Conservation (phyloP, 2,329 filamentous ascomycete genomes). For the Ilyonectria robusta region DNA sequence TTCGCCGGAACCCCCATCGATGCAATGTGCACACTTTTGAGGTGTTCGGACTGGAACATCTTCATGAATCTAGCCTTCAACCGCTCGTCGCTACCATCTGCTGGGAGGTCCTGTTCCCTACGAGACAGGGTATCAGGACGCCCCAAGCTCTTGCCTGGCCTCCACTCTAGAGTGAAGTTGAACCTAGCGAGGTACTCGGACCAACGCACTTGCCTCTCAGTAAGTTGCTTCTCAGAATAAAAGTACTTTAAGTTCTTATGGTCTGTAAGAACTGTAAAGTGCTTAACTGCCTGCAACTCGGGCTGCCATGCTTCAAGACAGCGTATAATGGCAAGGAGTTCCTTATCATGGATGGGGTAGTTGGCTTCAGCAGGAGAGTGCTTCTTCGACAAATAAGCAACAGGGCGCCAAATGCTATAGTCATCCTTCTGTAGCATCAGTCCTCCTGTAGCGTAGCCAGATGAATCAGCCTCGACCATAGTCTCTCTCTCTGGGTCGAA, state of each 20-base stretch:
- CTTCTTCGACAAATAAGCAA: neutral
- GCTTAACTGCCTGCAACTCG: neutral
- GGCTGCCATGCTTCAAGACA: neutral
- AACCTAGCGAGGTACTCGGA: neutral
- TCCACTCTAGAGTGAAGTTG: neutral
- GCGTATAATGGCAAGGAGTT: neutral
- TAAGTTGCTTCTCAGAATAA: neutral
- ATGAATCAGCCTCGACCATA: no score
- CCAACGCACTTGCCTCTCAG: neutral
- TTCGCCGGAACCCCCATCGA: no score
- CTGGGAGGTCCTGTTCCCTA: no score
- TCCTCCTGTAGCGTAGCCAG: no score
- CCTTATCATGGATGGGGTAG: constrained; percentile 1
- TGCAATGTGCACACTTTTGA: no score
- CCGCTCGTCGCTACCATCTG: no score
- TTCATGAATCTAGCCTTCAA: no score
- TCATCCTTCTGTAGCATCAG: no score
- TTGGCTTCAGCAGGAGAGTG: neutral
- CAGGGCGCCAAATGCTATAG: neutral
- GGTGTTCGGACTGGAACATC: no score
- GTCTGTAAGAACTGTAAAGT: neutral
- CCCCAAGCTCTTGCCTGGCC: neutral
- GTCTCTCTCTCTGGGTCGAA: no score
- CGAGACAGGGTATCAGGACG: neutral
- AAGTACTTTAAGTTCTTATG: neutral